Conservation (phyloP, 345 rosid species). For the Physaria fendleri region DNA sequence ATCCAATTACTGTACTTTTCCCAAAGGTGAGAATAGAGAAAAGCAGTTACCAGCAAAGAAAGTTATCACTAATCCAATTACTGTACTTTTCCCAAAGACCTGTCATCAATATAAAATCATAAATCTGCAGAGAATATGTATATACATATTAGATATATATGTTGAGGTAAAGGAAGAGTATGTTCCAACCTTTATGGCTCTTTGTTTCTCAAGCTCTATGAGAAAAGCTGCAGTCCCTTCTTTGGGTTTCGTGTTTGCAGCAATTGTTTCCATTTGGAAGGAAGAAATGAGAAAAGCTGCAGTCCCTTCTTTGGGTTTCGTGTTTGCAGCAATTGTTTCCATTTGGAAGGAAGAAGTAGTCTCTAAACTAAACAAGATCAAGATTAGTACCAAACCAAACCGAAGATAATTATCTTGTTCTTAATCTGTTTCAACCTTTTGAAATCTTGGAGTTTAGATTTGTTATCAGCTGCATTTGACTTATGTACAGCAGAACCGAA, state of each 20-base stretch:
- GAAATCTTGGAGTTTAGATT: conserved; percentile 35
- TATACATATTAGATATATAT: background rate
- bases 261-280: background rate
- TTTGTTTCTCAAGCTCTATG: conserved; percentile 58
- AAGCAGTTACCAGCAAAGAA: conserved; percentile 75
- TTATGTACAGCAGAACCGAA: conserved; percentile 75
- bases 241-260: conserved; percentile 31
- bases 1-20: conserved; percentile 53
- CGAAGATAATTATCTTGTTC: background rate
- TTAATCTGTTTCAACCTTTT: conserved; percentile 26
- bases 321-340: conserved; percentile 15
- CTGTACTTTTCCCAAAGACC: conserved; percentile 67
- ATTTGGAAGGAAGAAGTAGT: conserved; percentile 16
- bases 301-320: no score
- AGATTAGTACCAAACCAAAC: background rate
- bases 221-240: conserved; percentile 59
- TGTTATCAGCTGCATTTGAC: conserved; percentile 71
- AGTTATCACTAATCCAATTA: conserved; percentile 52
- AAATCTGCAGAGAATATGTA: background rate
- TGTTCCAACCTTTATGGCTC: conserved; percentile 62
- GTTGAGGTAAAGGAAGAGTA: background rate
- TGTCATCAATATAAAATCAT: conserved; percentile 20
- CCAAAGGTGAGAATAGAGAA: conserved; percentile 85
- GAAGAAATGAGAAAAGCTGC: no score
- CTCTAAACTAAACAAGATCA: conserved; percentile 36